Evolutionary conservation across 306 rosid genomes (phyloP).

Genomic region (Cucurbita pepo): DNA sequence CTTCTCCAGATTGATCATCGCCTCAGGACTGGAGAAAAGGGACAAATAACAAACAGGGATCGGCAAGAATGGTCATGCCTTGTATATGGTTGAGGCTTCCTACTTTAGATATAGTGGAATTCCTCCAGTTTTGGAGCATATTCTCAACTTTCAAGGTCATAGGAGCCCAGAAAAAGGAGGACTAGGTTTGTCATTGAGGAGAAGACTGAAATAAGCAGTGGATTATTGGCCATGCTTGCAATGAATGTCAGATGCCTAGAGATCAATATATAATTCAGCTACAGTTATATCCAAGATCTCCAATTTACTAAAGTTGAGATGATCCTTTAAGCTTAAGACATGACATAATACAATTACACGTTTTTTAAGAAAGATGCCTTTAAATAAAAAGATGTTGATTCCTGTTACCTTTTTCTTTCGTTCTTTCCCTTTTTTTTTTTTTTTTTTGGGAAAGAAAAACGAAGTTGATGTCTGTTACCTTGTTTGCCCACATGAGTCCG

Average conservation of each 20-base stretch:
- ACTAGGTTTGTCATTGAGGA: background rate
- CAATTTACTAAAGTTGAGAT: background rate
- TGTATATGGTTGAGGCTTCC: background rate
- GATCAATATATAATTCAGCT: background rate
- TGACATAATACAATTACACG: background rate
- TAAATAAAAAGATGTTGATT: background rate
- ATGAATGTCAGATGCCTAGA: background rate
- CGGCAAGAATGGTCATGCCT: background rate
- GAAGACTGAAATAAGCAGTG: background rate
- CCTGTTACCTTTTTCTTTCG: background rate
- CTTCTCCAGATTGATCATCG: background rate
- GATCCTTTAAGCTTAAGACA: background rate
- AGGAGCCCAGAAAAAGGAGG: background rate
- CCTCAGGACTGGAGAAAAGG: background rate
- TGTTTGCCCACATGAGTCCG: slow-evolving; percentile 84
- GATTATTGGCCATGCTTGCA: background rate
- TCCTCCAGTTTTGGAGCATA: background rate
- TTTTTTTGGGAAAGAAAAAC: background rate
- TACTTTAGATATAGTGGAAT: background rate
- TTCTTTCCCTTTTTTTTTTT: too few species aligned
- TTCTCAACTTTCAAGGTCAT: background rate
- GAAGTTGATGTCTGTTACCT: slow-evolving; percentile 25
- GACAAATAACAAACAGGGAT: background rate
- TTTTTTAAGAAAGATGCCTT: background rate
- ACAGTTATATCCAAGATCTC: background rate